phyloP scores from a whole-genome alignment of 345 rosid species.

The Euphorbia tirucalli region DNA sequence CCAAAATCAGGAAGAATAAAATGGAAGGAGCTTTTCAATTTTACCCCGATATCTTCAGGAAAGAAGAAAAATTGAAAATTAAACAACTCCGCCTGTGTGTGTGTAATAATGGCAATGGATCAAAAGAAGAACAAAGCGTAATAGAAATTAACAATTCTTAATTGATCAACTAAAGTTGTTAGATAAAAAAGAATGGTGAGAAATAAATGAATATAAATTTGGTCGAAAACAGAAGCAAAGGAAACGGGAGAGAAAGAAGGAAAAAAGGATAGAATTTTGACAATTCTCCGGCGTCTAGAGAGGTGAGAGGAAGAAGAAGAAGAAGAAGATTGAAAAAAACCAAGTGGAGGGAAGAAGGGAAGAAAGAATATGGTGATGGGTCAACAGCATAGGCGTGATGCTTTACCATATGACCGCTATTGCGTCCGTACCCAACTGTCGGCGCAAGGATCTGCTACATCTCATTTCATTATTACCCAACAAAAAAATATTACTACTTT shows the following conservation, averaged over 20 bases:
- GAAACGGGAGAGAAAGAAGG: neutral
- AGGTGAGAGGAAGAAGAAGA: conserved; percentile 12
- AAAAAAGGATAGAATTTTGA: conserved; percentile 3
- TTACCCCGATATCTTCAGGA: neutral
- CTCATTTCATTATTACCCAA: too few relatives aligned
- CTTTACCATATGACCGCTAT: conserved; percentile 25
- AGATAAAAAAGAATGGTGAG: neutral
- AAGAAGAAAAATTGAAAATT: neutral
- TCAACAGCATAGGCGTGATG: conserved; percentile 31
- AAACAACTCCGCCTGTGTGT: neutral
- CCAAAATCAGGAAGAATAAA: neutral
- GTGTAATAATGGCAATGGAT: neutral
- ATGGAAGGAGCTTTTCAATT: neutral
- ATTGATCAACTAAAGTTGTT: too few relatives aligned
- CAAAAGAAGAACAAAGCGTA: neutral
- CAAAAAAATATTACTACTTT: too few relatives aligned
- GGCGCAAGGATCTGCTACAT: conserved; percentile 9
- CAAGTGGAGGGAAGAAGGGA: conserved; percentile 5
- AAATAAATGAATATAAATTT: neutral
- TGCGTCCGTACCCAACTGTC: conserved; percentile 13
- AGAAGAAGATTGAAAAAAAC: conserved; percentile 8
- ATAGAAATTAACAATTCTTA: neutral
- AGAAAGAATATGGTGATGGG: conserved; percentile 19
- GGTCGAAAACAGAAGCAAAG: neutral
- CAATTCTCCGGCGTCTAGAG: conserved; percentile 14